Evolutionary conservation across 1,284 basidiomycete genomes (phyloP).

Genomic region (Trametes versicolor): DNA sequence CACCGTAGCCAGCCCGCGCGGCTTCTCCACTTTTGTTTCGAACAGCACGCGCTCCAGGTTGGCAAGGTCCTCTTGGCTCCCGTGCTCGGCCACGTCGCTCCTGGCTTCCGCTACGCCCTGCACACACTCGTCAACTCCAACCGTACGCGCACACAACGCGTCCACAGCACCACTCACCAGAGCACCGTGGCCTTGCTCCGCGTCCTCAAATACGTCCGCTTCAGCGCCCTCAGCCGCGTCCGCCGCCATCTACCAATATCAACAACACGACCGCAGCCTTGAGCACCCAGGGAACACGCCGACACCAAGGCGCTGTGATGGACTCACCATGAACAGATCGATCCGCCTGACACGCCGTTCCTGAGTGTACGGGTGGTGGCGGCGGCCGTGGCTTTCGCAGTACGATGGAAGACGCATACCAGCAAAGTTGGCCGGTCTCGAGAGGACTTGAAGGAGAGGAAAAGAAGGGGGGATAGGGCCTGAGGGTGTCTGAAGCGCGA

Average conservation of each 20-base stretch:
- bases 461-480: background rate
- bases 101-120: slow-evolving; percentile 14
- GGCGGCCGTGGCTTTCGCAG: slow-evolving; percentile 4
- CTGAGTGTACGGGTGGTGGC: slow-evolving; percentile 4
- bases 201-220: background rate
- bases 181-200: background rate
- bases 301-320: background rate
- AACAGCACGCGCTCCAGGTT: slow-evolving; percentile 5
- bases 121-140: background rate
- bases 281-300: background rate
- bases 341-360: background rate
- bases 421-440: background rate
- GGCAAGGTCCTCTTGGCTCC: slow-evolving; percentile 14
- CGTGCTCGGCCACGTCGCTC: slow-evolving; percentile 15
- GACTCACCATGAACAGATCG: background rate
- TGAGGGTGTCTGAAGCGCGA: too few species aligned
- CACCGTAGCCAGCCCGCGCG: background rate
- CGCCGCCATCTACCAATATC: background rate
- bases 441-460: background rate
- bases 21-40: background rate
- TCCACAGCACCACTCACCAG: background rate
- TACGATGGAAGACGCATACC: background rate
- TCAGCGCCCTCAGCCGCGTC: background rate
- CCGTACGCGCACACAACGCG: background rate
- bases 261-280: background rate